Evolutionary conservation across 805 yeast species (phyloP).

Genomic region (Saccharomyces eubayanus): DNA sequence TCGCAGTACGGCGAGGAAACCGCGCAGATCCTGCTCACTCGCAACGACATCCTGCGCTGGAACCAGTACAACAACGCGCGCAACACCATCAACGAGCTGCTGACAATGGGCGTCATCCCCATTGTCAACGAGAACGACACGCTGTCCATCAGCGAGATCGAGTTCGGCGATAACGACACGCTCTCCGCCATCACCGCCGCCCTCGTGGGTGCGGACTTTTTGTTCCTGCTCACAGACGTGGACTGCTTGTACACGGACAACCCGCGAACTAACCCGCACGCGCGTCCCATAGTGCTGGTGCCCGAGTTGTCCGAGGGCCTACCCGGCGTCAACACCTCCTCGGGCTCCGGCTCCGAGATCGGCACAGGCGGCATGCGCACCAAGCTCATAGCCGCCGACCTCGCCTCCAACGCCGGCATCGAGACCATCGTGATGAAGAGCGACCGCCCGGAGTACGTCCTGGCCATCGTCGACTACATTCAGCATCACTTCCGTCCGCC

Average conservation of each 20-base stretch:
- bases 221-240: conserved; percentile 90
- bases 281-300: conserved; percentile 73
- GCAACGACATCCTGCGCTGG: conserved; percentile 88
- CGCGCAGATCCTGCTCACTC: conserved; percentile 84
- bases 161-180: conserved; percentile 97
- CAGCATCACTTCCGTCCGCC: conserved; percentile 23
- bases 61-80: conserved; percentile 89
- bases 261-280: conserved; percentile 78
- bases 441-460: conserved; percentile 63
- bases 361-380: conserved; percentile 99
- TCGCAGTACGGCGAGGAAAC: conserved; percentile 74
- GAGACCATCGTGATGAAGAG: conserved; percentile 82
- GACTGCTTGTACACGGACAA: conserved; percentile 90
- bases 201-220: conserved; percentile 84
- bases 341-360: conserved; percentile 70
- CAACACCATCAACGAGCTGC: conserved; percentile 70
- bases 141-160: conserved; percentile 87
- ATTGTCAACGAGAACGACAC: conserved; percentile 97
- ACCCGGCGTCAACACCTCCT: conserved; percentile 66
- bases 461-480: conserved; percentile 64
- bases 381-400: conserved; percentile 89
- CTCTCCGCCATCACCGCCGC: conserved; percentile 93
- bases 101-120: conserved; percentile 86
- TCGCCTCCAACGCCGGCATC: conserved; percentile 91
- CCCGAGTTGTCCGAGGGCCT: conserved; percentile 51